phyloP scores from a whole-genome alignment of 1,139 yeast species.

The Yamadazyma atmosphaerica region DNA sequence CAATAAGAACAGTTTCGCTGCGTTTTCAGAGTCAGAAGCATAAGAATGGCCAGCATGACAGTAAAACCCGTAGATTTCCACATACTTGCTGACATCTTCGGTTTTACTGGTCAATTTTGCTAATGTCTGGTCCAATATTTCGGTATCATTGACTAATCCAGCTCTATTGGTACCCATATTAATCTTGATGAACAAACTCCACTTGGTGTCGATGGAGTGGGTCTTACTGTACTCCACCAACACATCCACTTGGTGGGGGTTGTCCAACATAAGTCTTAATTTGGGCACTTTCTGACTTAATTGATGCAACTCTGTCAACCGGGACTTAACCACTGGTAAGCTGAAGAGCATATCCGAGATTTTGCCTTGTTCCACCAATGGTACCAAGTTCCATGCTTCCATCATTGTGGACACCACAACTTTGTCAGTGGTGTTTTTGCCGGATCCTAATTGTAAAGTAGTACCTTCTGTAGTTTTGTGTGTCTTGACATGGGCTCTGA shows the following conservation, averaged over 20 bases:
- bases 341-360: constrained; percentile 67
- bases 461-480: constrained; percentile 55
- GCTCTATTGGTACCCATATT: constrained; percentile 68
- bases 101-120: constrained; percentile 18
- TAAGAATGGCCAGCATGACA: constrained; percentile 84
- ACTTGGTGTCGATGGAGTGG: constrained; percentile 28
- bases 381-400: constrained; percentile 60
- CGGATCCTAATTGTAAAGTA: constrained; percentile 29
- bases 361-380: constrained; percentile 43
- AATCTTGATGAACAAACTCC: constrained; percentile 59
- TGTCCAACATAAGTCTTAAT: constrained; percentile 63
- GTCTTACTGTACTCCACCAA: constrained; percentile 36
- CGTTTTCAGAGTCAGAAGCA: constrained; percentile 42
- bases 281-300: constrained; percentile 40
- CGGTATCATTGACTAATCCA: constrained; percentile 45
- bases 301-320: constrained; percentile 50
- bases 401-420: constrained; percentile 71
- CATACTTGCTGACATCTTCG: constrained; percentile 21
- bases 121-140: constrained; percentile 29
- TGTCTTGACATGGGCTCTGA: constrained; percentile 75
- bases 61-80: constrained; percentile 66
- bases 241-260: constrained; percentile 52
- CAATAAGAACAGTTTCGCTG: constrained; percentile 49
- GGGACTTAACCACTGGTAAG: constrained; percentile 61
- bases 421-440: constrained; percentile 32